A percentile compares a stretch with the other conserved stretches of the same genome.
Conservation (phyloP, 2,329 filamentous ascomycete genomes). For the Falciphora oryzae region DNA sequence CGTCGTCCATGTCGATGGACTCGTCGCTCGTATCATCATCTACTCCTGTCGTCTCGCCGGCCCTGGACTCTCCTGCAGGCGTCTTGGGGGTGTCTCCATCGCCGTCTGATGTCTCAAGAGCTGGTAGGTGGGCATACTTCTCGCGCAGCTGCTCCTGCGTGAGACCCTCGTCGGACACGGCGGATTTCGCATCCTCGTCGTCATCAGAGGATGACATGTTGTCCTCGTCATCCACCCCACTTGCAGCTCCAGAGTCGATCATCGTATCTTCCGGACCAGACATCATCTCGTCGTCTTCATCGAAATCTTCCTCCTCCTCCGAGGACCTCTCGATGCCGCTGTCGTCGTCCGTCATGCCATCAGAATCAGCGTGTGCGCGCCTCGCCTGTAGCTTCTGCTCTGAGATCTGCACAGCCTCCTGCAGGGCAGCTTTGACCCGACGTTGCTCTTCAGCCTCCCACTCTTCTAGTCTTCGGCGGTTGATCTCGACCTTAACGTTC, state of each 20-base stretch:
- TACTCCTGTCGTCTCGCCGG: not conserved
- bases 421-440: slow-evolving; percentile 62
- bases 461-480: slow-evolving; percentile 51
- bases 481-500: slow-evolving; percentile 56
- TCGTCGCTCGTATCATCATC: slow-evolving; percentile 54
- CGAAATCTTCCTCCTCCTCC: slow-evolving; percentile 42
- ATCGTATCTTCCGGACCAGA: slow-evolving; percentile 34
- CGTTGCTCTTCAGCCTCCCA: slow-evolving; percentile 62
- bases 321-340: slow-evolving; percentile 26
- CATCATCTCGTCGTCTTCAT: slow-evolving; percentile 34
- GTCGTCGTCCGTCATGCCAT: slow-evolving; percentile 37
- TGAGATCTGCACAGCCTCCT: slow-evolving; percentile 66
- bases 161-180: slow-evolving; percentile 55
- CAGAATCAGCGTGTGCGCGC: slow-evolving; percentile 48
- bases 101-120: slow-evolving; percentile 27
- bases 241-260: slow-evolving; percentile 24
- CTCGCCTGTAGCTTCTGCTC: slow-evolving; percentile 62
- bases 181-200: slow-evolving; percentile 48
- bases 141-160: slow-evolving; percentile 62
- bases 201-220: slow-evolving; percentile 61
- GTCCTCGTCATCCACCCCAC: slow-evolving; percentile 42
- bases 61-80: not conserved
- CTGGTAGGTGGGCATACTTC: slow-evolving; percentile 63
- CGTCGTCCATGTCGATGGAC: slow-evolving; percentile 64
- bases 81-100: slow-evolving; percentile 15